These are phyloP conservation scores for Russula sp. DNA, from an alignment of 768 basidiomycete genomes.

Conservation along the genomic window DNA sequence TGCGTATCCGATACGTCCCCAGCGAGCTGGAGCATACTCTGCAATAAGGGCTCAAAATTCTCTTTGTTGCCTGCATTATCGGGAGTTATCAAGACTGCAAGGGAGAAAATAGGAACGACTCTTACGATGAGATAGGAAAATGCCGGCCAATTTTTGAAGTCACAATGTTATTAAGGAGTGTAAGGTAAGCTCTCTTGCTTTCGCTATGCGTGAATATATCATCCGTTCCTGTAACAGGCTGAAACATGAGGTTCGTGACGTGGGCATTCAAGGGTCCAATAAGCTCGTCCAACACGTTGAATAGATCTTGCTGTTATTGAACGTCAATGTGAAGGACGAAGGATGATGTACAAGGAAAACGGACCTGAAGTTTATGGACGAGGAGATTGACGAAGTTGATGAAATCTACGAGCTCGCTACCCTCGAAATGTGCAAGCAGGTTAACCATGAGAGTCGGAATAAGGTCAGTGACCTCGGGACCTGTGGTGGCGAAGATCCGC, in stretches of 20 bases:
- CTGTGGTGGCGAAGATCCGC: constrained; percentile 84
- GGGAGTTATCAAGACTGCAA: neutral
- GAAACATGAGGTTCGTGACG: constrained; percentile 71
- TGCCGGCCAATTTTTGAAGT: constrained; percentile 69
- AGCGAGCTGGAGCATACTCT: constrained; percentile 64
- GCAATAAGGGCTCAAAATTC: constrained; percentile 67
- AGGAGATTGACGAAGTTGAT: constrained; percentile 91
- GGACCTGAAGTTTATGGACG: constrained; percentile 85
- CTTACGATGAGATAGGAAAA: constrained; percentile 86
- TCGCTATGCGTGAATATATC: constrained; percentile 71
- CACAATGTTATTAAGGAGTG: constrained; percentile 75
- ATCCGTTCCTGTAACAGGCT: constrained; percentile 82
- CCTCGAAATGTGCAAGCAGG: constrained; percentile 88
- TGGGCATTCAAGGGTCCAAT: constrained; percentile 82
- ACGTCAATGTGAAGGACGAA: neutral
- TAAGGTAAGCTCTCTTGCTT: constrained; percentile 85
- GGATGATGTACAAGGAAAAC: constrained; percentile 8
- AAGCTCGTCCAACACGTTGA: constrained; percentile 83
- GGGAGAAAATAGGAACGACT: constrained; percentile 11
- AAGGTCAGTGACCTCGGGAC: constrained; percentile 76
- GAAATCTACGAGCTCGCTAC: constrained; percentile 89
- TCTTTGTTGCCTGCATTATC: constrained; percentile 54
- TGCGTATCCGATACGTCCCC: constrained; percentile 69
- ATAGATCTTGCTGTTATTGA: constrained; percentile 63
- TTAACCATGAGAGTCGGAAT: constrained; percentile 87